Conservation (phyloP, 768 basidiomycete species). For the Podaxis carcinomalis region DNA sequence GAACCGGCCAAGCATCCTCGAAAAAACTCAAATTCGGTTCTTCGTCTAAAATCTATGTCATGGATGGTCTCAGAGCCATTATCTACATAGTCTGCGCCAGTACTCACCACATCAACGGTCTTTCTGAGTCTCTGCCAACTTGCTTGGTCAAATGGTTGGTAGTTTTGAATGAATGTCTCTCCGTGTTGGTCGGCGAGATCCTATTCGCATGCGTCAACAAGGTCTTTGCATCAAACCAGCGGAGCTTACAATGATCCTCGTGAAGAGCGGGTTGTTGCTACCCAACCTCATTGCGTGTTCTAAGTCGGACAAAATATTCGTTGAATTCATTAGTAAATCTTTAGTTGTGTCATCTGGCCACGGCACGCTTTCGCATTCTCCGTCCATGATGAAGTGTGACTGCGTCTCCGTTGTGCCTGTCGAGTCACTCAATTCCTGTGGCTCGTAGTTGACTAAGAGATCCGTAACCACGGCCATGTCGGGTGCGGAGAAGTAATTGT, state of each 20-base stretch:
- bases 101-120: not conserved
- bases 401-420: not conserved
- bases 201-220: not conserved
- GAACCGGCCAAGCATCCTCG: conserved; percentile 21
- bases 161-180: not conserved
- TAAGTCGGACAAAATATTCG: not conserved
- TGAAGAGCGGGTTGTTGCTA: not conserved
- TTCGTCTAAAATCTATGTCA: conserved; percentile 4
- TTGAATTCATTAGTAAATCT: not conserved
- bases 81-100: not conserved
- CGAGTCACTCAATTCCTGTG: not conserved
- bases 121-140: not conserved
- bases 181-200: not conserved
- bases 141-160: not conserved
- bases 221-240: not conserved
- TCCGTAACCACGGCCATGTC: not conserved
- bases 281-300: not conserved
- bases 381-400: not conserved
- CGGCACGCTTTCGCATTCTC: not conserved
- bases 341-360: not conserved
- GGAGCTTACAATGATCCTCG: not conserved
- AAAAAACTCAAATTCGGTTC: conserved; percentile 9
- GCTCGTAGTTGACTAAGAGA: not conserved
- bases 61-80: not conserved
- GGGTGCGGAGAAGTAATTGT: not conserved